Evolutionary conservation across 2,329 filamentous ascomycete genomes (phyloP).

Genomic region (Biscogniauxia mediterranea): DNA sequence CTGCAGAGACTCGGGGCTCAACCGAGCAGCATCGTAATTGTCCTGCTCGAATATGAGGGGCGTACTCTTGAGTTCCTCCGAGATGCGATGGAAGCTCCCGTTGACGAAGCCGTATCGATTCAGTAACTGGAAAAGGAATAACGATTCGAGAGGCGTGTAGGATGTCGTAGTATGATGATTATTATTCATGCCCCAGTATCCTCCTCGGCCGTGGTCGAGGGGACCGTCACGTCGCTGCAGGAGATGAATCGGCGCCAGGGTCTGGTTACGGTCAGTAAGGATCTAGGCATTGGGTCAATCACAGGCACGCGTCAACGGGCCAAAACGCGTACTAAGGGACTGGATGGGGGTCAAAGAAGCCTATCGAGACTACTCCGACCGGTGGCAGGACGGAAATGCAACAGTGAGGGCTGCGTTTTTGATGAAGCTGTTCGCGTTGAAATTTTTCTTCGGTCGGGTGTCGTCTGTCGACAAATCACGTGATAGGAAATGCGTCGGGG

Average conservation of each 20-base stretch:
- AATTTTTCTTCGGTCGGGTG: slow-evolving; percentile 24
- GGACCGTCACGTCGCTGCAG: slow-evolving; percentile 51
- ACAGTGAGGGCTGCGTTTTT: slow-evolving; percentile 19
- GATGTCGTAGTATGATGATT: slow-evolving; percentile 53
- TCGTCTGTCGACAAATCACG: slow-evolving; percentile 28
- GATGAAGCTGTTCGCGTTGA: slow-evolving; percentile 31
- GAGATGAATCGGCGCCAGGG: slow-evolving; percentile 56
- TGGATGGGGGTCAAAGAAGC: slow-evolving; percentile 13
- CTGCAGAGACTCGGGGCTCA: slow-evolving; percentile 76
- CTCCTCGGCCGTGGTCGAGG: slow-evolving; percentile 57
- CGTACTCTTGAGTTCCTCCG: slow-evolving; percentile 72
- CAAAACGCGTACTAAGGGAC: slow-evolving; percentile 28
- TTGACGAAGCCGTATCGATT: slow-evolving; percentile 64
- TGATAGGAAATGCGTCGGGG: slow-evolving; percentile 18
- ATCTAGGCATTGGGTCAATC: slow-evolving; percentile 5
- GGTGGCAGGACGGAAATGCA: slow-evolving; percentile 23
- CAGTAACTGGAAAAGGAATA: slow-evolving; percentile 81
- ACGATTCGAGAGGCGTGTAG: slow-evolving; percentile 83
- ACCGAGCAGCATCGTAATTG: slow-evolving; percentile 69
- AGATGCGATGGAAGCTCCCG: slow-evolving; percentile 68
- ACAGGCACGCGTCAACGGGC: slow-evolving; percentile 6
- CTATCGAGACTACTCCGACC: slow-evolving; percentile 27
- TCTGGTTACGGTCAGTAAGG: slow-evolving; percentile 33
- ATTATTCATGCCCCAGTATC: slow-evolving; percentile 55
- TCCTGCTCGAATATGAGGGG: slow-evolving; percentile 67